phyloP scores from a whole-genome alignment of 2,329 filamentous ascomycete genomes.

The Fusarium succisae region DNA sequence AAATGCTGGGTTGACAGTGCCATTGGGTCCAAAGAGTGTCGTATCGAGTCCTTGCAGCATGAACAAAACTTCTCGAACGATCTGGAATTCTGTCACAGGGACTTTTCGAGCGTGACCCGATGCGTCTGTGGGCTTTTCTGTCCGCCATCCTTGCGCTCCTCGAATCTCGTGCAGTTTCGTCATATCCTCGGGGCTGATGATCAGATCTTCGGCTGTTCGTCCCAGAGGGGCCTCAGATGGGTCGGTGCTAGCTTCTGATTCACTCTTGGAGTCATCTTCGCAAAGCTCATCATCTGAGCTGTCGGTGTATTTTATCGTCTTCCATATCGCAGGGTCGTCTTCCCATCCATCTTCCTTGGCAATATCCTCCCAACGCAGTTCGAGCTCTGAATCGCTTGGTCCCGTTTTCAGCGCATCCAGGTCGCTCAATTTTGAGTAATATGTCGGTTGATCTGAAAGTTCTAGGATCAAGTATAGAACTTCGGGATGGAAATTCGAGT shows the following conservation, averaged over 20 bases:
- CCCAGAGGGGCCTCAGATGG: conserved; percentile 41
- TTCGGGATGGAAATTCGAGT: conserved; percentile 78
- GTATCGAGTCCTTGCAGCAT: conserved; percentile 86
- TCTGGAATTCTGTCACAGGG: conserved; percentile 74
- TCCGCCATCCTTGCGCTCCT: conserved; percentile 50
- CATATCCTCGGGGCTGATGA: conserved; percentile 49
- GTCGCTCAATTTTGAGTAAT: conserved; percentile 72
- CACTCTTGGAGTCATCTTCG: conserved; percentile 50
- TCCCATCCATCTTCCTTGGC: conserved; percentile 79
- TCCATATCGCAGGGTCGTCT: conserved; percentile 74
- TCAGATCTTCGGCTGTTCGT: conserved; percentile 45
- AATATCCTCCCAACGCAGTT: conserved; percentile 82
- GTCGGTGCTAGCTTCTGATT: conserved; percentile 45
- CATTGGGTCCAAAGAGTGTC: conserved; percentile 68
- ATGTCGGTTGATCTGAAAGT: conserved; percentile 81
- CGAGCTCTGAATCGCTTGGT: conserved; percentile 53
- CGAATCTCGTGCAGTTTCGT: conserved; percentile 45
- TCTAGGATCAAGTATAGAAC: conserved; percentile 80
- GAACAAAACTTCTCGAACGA: conserved; percentile 80
- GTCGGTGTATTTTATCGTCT: conserved; percentile 72
- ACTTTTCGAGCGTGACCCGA: conserved; percentile 51
- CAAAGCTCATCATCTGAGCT: conserved; percentile 66
- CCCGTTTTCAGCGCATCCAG: conserved; percentile 63
- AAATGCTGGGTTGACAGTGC: conserved; percentile 52
- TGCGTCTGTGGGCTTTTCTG: conserved; percentile 45